phyloP scores from a whole-genome alignment of 805 yeast genomes.

The Hanseniaspora osmophila region DNA sequence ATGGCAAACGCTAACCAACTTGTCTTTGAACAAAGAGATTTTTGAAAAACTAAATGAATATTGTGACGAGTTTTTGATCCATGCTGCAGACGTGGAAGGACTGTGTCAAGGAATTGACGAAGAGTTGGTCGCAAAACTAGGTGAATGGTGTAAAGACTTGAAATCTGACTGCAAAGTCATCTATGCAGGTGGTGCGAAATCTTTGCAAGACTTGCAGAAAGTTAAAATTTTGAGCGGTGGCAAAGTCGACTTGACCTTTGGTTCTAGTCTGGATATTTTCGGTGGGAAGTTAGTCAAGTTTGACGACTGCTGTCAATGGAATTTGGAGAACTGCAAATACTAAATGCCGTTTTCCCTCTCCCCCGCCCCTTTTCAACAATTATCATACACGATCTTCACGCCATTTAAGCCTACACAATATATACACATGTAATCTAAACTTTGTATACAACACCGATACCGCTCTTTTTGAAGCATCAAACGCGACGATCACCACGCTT shows the following conservation, averaged over 20 bases:
- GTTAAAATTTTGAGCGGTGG: slow-evolving; percentile 63
- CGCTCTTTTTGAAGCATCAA: too few species aligned
- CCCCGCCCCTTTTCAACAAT: too few species aligned
- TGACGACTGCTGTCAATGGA: slow-evolving; percentile 67
- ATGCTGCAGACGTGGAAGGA: slow-evolving; percentile 98
- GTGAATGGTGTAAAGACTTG: slow-evolving; percentile 48
- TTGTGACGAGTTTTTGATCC: slow-evolving; percentile 80
- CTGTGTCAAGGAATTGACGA: slow-evolving; percentile 86
- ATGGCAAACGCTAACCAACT: slow-evolving; percentile 83
- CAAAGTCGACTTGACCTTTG: slow-evolving; percentile 81
- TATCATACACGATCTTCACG: too few species aligned
- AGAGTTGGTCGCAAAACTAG: slow-evolving; percentile 52
- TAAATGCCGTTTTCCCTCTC: not conserved
- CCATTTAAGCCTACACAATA: too few species aligned
- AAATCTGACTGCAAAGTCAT: slow-evolving; percentile 52
- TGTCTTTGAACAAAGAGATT: slow-evolving; percentile 38
- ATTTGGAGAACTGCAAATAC: slow-evolving; percentile 20
- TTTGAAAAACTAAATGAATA: slow-evolving; percentile 41
- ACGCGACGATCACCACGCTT: slow-evolving; percentile 6
- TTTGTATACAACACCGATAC: too few species aligned
- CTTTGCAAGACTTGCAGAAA: slow-evolving; percentile 47
- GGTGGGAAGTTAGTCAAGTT: slow-evolving; percentile 78
- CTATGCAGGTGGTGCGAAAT: slow-evolving; percentile 94
- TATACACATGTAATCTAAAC: too few species aligned
- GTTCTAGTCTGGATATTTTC: slow-evolving; percentile 86